phyloP scores from a whole-genome alignment of 1,284 basidiomycete species.

The Wolfiporia cocos region DNA sequence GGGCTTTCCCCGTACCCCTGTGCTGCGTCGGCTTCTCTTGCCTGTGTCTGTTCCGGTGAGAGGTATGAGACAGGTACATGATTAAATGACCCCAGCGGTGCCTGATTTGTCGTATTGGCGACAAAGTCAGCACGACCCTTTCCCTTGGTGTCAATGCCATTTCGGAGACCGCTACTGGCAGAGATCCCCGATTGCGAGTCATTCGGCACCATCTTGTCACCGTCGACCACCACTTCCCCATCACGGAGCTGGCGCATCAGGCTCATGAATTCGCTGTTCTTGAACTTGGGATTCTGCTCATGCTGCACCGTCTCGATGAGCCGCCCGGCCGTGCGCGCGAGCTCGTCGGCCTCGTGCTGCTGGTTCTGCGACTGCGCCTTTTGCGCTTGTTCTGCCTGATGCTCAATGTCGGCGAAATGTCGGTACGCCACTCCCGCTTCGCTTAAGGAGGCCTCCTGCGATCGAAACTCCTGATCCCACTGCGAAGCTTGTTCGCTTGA shows the following conservation, averaged over 20 bases:
- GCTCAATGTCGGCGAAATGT: too few species aligned
- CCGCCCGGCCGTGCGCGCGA: constrained; percentile 69
- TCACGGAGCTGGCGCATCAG: constrained; percentile 86
- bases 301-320: constrained; percentile 66
- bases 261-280: constrained; percentile 82
- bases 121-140: constrained; percentile 40
- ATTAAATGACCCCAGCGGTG: too few species aligned
- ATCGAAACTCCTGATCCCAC: constrained; percentile 62
- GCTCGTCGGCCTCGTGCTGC: constrained; percentile 51
- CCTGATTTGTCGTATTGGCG: not conserved
- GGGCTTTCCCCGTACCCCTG: constrained; percentile 38
- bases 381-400: constrained; percentile 7
- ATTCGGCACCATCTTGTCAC: constrained; percentile 69
- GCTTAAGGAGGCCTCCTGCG: constrained; percentile 38
- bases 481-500: constrained; percentile 24
- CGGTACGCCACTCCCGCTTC: too few species aligned
- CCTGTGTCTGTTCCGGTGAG: not conserved
- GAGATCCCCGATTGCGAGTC: constrained; percentile 22
- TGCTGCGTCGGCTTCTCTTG: too few species aligned
- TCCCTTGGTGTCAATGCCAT: constrained; percentile 48
- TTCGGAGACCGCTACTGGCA: constrained; percentile 12
- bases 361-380: constrained; percentile 24
- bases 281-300: constrained; percentile 81
- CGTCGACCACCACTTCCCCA: constrained; percentile 78
- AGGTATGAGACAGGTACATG: not conserved